Conservation (phyloP, 1,284 basidiomycete genomes). For the Agaricales sp. region DNA sequence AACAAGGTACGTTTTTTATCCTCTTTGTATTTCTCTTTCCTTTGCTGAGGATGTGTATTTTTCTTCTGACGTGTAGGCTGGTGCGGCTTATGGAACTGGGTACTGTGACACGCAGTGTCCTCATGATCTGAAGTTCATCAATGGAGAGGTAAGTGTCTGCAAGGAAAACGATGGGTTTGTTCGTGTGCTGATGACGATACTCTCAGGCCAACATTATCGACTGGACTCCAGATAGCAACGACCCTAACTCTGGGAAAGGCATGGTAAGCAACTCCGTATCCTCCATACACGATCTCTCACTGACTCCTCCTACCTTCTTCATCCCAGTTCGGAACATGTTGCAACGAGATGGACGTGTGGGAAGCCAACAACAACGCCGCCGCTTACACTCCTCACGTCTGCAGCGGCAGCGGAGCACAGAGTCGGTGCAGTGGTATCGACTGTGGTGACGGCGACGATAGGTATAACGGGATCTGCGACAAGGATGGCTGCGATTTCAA, state of each 20-base stretch:
- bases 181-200: constrained; percentile 5
- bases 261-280: no score
- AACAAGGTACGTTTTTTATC: constrained; percentile 24
- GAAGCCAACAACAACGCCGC: constrained; percentile 32
- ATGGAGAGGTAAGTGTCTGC: constrained; percentile 30
- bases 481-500: constrained; percentile 48
- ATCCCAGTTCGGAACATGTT: constrained; percentile 29
- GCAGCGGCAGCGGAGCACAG: constrained; percentile 23
- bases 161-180: not conserved
- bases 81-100: constrained; percentile 42
- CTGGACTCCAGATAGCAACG: constrained; percentile 24
- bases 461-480: constrained; percentile 34
- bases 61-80: constrained; percentile 23
- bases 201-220: constrained; percentile 34
- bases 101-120: constrained; percentile 48
- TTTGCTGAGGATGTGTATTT: constrained; percentile 18
- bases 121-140: constrained; percentile 42
- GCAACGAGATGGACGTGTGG: constrained; percentile 45
- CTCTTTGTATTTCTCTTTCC: no score
- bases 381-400: constrained; percentile 40
- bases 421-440: constrained; percentile 26
- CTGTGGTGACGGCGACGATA: constrained; percentile 20
- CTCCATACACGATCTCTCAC: not conserved
- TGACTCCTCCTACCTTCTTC: not conserved
- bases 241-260: constrained; percentile 23